Percentiles rank a stretch among this genome's conserved stretches.
phyloP scores from a whole-genome alignment of 1,284 basidiomycete genomes.

The Phellinidium pouzarii region DNA sequence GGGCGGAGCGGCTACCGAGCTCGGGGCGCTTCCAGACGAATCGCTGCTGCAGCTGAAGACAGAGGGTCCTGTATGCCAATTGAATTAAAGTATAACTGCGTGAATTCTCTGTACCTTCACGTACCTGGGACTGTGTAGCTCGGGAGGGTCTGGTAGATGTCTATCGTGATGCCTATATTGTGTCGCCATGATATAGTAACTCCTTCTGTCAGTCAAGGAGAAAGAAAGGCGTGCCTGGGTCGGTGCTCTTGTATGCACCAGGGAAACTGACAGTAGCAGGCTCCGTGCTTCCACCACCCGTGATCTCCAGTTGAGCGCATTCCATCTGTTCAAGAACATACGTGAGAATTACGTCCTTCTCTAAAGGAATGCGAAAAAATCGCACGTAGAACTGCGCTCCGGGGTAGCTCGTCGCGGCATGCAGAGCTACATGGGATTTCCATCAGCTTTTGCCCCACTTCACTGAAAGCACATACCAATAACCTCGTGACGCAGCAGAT shows the following conservation, averaged over 20 bases:
- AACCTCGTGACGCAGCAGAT: conserved; percentile 45
- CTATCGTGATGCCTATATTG: conserved; percentile 13
- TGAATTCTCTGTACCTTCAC: not conserved
- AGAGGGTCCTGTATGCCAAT: conserved; percentile 5
- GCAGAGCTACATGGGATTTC: conserved; percentile 29
- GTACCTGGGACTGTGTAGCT: conserved; percentile 16
- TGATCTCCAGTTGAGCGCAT: conserved; percentile 45
- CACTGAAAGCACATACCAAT: conserved; percentile 35
- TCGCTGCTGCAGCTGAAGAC: conserved; percentile 15
- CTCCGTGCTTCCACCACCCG: conserved; percentile 40
- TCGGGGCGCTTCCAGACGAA: conserved; percentile 4
- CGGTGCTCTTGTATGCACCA: conserved; percentile 26
- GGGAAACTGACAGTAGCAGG: conserved; percentile 47
- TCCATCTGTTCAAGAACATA: conserved; percentile 35
- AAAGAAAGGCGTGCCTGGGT: conserved; percentile 7
- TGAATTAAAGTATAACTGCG: not conserved
- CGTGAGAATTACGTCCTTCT: not conserved
- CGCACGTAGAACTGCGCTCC: conserved; percentile 47
- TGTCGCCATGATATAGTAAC: not conserved
- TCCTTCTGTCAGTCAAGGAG: not conserved
- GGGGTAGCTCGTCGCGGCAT: conserved; percentile 37
- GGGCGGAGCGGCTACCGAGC: not conserved
- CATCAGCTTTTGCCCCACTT: conserved; percentile 16
- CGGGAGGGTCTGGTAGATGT: conserved; percentile 15
- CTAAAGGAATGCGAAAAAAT: conserved; percentile 4